Percentiles rank a stretch among this genome's conserved stretches.
phyloP scores from a whole-genome alignment of 805 yeast genomes.

The Suhomyces vadensis region DNA sequence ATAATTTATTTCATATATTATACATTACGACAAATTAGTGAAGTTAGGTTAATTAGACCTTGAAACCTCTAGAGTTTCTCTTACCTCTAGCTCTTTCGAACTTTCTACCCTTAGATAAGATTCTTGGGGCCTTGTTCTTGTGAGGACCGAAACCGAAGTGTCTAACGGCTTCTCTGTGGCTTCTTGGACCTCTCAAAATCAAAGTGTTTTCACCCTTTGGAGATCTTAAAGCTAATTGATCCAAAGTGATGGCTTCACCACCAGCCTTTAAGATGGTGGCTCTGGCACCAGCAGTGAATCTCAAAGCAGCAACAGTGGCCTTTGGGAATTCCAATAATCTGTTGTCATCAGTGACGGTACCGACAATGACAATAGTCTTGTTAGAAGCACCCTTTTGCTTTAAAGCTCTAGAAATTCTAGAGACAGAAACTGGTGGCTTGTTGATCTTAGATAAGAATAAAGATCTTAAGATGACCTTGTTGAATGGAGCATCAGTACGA shows the following conservation, averaged over 20 bases:
- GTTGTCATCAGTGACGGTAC: slow-evolving; percentile 98
- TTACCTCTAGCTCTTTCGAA: slow-evolving; percentile 99
- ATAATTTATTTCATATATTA: slow-evolving; percentile 10
- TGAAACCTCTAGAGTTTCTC: slow-evolving; percentile 99
- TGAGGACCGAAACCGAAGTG: slow-evolving; percentile 99
- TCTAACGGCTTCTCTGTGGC: slow-evolving; percentile 98
- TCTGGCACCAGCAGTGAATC: slow-evolving; percentile 98
- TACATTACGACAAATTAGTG: slow-evolving; percentile 12
- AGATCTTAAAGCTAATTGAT: slow-evolving; percentile 98
- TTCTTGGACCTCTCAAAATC: slow-evolving; percentile 98
- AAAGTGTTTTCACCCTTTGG: slow-evolving; percentile 99
- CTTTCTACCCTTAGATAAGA: slow-evolving; percentile 96
- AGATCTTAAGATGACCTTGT: slow-evolving; percentile 92
- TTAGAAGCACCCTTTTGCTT: slow-evolving; percentile 78
- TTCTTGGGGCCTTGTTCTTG: slow-evolving; percentile 99
- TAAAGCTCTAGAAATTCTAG: slow-evolving; percentile 85
- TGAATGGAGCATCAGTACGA: slow-evolving; percentile 99
- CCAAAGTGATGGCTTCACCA: slow-evolving; percentile 99
- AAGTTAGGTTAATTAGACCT: slow-evolving; percentile 68
- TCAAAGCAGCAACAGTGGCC: slow-evolving; percentile 97
- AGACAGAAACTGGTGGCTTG: slow-evolving; percentile 99
- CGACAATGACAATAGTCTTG: slow-evolving; percentile 96
- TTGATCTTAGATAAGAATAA: slow-evolving; percentile 97
- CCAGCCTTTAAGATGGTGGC: slow-evolving; percentile 97
- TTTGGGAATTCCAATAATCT: slow-evolving; percentile 94